Conservation (phyloP, 495 filamentous ascomycete genomes). For the Penicillium ochrochloron region DNA sequence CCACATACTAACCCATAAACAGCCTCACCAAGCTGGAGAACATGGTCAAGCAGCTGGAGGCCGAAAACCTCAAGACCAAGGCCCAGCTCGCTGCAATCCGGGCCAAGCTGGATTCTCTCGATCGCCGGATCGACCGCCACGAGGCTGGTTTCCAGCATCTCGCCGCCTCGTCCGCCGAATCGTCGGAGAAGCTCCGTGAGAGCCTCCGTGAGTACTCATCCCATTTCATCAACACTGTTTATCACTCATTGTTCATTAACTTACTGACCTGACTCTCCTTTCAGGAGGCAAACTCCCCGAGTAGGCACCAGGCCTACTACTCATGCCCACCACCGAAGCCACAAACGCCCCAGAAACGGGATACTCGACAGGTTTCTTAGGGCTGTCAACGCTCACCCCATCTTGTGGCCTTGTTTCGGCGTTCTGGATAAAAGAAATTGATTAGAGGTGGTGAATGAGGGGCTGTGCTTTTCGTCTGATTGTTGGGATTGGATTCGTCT, state of each 20-base stretch:
- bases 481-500: neutral
- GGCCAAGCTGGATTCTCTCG: constrained; percentile 7
- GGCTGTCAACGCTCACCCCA: too few relatives aligned
- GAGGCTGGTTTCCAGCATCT: neutral
- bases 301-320: neutral
- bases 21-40: neutral
- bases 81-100: neutral
- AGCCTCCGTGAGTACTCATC: neutral
- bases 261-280: neutral
- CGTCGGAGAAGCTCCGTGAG: neutral
- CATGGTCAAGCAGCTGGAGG: neutral
- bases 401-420: neutral
- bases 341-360: neutral
- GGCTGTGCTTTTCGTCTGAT: neutral
- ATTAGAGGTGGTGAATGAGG: neutral
- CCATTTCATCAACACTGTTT: neutral
- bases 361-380: neutral
- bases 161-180: neutral
- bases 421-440: neutral
- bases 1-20: neutral
- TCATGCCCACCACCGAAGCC: neutral
- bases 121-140: neutral
- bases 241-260: neutral
- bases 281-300: neutral
- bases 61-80: neutral